Evolutionary conservation across 2,329 filamentous ascomycete species (phyloP), one percentile per base, ranked within the genome.

Genomic region (Phaeosphaeria sp.): DNA sequence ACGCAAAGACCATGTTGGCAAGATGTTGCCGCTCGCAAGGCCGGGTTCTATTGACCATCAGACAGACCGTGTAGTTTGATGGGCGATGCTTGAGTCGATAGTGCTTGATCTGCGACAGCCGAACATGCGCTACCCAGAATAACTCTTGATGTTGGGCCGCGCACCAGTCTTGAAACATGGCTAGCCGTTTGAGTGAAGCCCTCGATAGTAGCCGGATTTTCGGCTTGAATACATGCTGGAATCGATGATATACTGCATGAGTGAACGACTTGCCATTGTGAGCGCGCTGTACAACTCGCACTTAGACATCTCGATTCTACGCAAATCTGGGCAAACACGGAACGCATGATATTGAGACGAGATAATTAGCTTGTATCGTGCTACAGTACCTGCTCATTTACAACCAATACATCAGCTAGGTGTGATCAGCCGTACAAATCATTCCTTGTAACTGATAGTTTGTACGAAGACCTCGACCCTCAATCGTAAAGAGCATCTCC

Each of bases 391-490:
- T 36, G 3, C 6, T 36, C 30, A 36, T 13, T 13, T 13, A 36
- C 11, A 7, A 36, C 3, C 30, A 6, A 13, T 13, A 36, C 3
- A 3, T 36, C 11, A 13, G 11, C 11, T 13, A 6, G 11, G 11
- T 13, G 30, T 36, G 11, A 6, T 36, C n/a, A n/a, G n/a, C n/a
- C n/a, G n/a, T n/a, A n/a, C n/a, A n/a, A n/a, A n/a, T n/a, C n/a
- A n/a, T n/a, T n/a, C n/a, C n/a, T n/a, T n/a, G n/a, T n/a, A n/a
- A n/a, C n/a, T n/a, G n/a, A n/a, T n/a, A n/a, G n/a, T n/a, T 51
- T 51, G 24, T 60, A 50, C 9, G 58, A 52, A 6, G 54, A 48
- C 54, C 54, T 61, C 17, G 56, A 61, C 2, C 53, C 50, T 7
- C 51, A 30, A 9, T 60, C 48, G 20, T 18, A 33, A 30, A 13